Conservation (phyloP, 108 stramenopile genomes). For the Pseudonitzschia multistriata region DNA sequence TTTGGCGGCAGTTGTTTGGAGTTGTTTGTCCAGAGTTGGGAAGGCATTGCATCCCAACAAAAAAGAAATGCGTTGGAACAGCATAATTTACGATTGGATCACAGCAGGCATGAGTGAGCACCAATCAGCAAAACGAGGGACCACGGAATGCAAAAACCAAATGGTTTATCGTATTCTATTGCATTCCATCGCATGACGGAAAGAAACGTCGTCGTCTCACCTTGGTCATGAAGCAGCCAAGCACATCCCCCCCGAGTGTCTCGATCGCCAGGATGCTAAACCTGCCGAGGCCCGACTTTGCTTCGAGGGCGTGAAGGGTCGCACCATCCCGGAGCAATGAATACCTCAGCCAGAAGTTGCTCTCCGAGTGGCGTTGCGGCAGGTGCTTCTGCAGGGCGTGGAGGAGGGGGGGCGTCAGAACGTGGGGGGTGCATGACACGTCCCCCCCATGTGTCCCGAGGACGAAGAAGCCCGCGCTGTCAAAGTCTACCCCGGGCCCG, state of each 20-base stretch:
- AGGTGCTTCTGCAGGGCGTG: conserved; percentile 63
- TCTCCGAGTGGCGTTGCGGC: conserved; percentile 29
- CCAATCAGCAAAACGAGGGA: no score
- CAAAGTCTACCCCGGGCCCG: conserved; percentile 11
- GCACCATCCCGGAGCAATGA: conserved; percentile 79
- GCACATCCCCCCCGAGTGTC: conserved; percentile 74
- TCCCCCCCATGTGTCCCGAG: conserved; percentile 59
- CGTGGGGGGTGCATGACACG: conserved; percentile 55
- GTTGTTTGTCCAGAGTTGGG: no score
- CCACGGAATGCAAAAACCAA: not conserved
- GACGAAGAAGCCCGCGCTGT: conserved; percentile 22
- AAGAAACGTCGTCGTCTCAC: no score
- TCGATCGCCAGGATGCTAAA: conserved; percentile 76
- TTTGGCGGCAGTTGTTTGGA: no score
- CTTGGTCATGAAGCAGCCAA: conserved; percentile 67
- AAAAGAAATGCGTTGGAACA: not conserved
- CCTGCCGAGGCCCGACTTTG: conserved; percentile 53
- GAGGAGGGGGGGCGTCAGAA: conserved; percentile 73
- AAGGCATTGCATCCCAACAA: no score
- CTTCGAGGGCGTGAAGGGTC: conserved; percentile 51
- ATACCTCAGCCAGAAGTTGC: conserved; percentile 81
- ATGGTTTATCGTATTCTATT: not conserved
- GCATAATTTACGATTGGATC: not conserved
- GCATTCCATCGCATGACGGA: not conserved
- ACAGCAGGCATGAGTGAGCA: not conserved